Conservation (phyloP, 331 rosid species). For the Dryas integrifolia region DNA sequence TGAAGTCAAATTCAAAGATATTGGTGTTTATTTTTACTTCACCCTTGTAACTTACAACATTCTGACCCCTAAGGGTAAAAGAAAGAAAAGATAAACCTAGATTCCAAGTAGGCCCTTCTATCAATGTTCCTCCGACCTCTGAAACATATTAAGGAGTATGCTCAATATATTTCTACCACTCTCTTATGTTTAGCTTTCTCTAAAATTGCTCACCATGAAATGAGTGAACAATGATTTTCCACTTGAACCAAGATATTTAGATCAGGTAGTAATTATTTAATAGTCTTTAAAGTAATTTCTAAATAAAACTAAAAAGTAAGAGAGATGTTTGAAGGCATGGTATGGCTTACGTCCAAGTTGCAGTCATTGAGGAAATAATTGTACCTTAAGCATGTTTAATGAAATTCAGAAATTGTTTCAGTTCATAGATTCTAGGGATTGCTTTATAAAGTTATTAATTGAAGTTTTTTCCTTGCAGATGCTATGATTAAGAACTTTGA, state of each 20-base stretch:
- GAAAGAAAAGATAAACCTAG: too few species aligned
- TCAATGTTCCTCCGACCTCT: neutral
- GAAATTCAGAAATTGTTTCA: neutral
- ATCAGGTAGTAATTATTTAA: neutral
- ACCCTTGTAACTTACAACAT: neutral
- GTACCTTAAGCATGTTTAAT: neutral
- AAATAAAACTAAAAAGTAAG: neutral
- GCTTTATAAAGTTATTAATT: conserved; percentile 4
- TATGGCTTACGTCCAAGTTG: neutral
- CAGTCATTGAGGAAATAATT: neutral
- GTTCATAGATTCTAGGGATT: neutral
- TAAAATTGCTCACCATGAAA: neutral
- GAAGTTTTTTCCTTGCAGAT: conserved; percentile 52
- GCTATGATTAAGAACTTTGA: conserved; percentile 56
- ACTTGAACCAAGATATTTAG: conserved; percentile 7
- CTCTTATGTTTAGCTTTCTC: neutral
- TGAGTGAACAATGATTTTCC: neutral
- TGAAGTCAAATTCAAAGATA: neutral
- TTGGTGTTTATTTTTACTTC: neutral
- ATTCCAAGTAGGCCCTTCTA: neutral
- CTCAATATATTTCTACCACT: neutral
- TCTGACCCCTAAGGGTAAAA: neutral
- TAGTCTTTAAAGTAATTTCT: neutral
- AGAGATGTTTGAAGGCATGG: neutral
- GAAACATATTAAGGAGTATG: neutral